Percentiles rank a stretch among this genome's conserved stretches.
Conservation (phyloP, 116 monocot species). For the Trichopus zeylanicus region DNA sequence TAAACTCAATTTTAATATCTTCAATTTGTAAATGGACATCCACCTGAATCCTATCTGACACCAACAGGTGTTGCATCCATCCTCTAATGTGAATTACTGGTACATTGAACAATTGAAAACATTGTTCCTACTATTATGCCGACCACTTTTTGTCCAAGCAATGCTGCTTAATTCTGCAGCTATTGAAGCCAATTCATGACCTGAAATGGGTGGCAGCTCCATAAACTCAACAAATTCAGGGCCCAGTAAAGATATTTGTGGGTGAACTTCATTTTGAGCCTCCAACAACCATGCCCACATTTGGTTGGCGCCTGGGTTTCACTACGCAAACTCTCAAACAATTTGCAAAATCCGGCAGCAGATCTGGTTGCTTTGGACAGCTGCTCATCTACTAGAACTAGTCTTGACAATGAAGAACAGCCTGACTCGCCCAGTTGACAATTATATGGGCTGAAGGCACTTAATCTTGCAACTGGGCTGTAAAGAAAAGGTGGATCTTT, state of each 20-base stretch:
- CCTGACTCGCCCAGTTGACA: constrained; percentile 15
- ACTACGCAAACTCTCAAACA: constrained; percentile 18
- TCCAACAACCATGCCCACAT: constrained; percentile 33
- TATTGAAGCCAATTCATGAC: constrained; percentile 34
- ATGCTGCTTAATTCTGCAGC: constrained; percentile 57
- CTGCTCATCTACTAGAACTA: constrained; percentile 4
- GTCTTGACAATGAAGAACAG: constrained; percentile 14
- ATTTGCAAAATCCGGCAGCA: constrained; percentile 15
- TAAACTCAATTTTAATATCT: too few species aligned
- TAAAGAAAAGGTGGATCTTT: constrained; percentile 45
- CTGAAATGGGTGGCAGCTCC: constrained; percentile 35
- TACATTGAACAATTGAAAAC: constrained; percentile 8
- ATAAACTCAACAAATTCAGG: constrained; percentile 53
- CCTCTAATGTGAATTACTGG: background rate
- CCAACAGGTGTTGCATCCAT: background rate
- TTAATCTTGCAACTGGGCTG: constrained; percentile 65
- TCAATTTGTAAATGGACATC: background rate
- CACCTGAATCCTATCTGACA: background rate
- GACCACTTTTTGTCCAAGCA: constrained; percentile 60
- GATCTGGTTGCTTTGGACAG: constrained; percentile 14
- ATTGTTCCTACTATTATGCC: constrained; percentile 20
- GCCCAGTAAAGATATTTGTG: constrained; percentile 32
- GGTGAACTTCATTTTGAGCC: constrained; percentile 1
- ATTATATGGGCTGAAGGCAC: constrained; percentile 67
- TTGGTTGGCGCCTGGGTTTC: constrained; percentile 55